Conservation (phyloP, 306 rosid genomes). For the Senna siamea region DNA sequence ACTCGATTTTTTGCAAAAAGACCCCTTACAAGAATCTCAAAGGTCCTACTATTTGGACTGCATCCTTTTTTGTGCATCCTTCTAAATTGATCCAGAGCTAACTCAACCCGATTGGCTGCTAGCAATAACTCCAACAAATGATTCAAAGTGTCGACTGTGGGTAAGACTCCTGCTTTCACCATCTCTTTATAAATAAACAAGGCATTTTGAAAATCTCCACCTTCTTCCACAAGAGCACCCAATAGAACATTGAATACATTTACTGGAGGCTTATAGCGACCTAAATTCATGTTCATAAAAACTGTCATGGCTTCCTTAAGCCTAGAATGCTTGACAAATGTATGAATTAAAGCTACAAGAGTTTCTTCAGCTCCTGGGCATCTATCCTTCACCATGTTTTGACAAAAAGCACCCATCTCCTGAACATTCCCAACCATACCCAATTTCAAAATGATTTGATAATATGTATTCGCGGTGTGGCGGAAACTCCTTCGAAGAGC, state of each 20-base stretch:
- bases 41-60: conserved; percentile 68
- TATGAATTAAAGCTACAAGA: conserved; percentile 52
- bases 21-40: conserved; percentile 66
- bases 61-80: conserved; percentile 82
- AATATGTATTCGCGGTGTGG: conserved; percentile 66
- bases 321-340: conserved; percentile 57
- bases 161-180: conserved; percentile 71
- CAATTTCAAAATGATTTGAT: conserved; percentile 60
- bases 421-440: conserved; percentile 72
- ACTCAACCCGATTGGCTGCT: conserved; percentile 46
- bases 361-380: conserved; percentile 67
- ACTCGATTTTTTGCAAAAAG: conserved; percentile 51
- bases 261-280: conserved; percentile 57
- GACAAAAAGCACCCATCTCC: conserved; percentile 67
- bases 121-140: conserved; percentile 69
- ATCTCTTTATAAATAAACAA: conserved; percentile 89
- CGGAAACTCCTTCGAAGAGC: conserved; percentile 65
- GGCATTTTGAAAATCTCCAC: conserved; percentile 56
- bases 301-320: conserved; percentile 64
- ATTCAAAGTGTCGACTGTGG: conserved; percentile 73
- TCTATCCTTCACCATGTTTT: conserved; percentile 60
- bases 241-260: conserved; percentile 66
- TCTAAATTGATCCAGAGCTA: conserved; percentile 81
- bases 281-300: conserved; percentile 59
- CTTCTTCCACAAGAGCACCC: conserved; percentile 60